Percentiles rank a stretch among this genome's conserved stretches.
Evolutionary conservation across 2,329 filamentous ascomycete species (phyloP).

Genomic region (Epicoccum nigrum): DNA sequence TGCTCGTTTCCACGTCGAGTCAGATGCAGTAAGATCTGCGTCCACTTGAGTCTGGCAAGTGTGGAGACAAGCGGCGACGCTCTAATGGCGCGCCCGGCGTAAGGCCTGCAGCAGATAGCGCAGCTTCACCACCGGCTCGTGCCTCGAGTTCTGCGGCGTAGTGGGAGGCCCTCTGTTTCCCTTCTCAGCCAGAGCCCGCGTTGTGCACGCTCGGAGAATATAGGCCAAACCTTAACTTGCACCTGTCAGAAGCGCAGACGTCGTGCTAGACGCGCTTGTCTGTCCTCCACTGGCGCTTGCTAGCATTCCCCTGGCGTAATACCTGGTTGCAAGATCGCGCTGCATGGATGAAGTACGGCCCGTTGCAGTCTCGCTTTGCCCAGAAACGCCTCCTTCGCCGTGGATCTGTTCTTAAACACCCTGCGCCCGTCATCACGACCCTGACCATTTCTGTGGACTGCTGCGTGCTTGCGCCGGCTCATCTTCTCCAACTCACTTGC

Average conservation of each 20-base stretch:
- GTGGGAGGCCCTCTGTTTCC: conserved; percentile 37
- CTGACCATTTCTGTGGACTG: conserved; percentile 33
- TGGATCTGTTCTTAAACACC: conserved; percentile 39
- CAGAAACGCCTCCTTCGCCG: conserved; percentile 41
- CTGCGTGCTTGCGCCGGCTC: conserved; percentile 42
- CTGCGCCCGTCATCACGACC: conserved; percentile 35
- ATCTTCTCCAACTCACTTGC: conserved; percentile 16
- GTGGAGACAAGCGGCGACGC: conserved; percentile 29
- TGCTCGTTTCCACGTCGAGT: conserved; percentile 40
- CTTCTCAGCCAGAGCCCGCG: conserved; percentile 33
- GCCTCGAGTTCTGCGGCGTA: conserved; percentile 42
- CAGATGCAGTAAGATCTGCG: conserved; percentile 43
- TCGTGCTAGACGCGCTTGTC: conserved; percentile 39
- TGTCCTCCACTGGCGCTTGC: conserved; percentile 34
- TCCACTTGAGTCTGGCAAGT: conserved; percentile 28
- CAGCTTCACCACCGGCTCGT: conserved; percentile 44
- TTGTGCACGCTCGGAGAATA: conserved; percentile 47
- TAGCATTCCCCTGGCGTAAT: conserved; percentile 36
- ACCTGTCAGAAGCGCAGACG: conserved; percentile 45
- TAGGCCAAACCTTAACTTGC: conserved; percentile 45
- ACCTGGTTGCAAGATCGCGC: conserved; percentile 39
- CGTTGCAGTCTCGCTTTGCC: conserved; percentile 48
- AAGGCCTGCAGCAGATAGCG: conserved; percentile 38
- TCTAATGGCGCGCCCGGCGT: conserved; percentile 22
- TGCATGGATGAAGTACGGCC: conserved; percentile 46